Base-by-base conservation (phyloP, 2,329 filamentous ascomycete species). In the Penicillium sp. region DNA sequence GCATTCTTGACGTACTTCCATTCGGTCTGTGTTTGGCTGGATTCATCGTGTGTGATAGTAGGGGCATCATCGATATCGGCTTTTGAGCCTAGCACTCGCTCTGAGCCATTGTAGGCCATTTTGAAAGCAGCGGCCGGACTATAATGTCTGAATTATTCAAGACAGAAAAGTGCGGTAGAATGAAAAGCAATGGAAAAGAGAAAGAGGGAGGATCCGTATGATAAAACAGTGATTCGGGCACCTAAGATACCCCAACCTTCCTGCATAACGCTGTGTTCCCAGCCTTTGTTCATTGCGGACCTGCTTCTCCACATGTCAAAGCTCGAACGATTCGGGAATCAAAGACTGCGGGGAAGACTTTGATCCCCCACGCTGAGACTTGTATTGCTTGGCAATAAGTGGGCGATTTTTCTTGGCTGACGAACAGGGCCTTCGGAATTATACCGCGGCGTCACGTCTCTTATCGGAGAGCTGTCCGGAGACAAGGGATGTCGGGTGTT, bases 1-100 rank as follows among this genome's bases (percentile, higher is more conserved):
- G 54, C 56, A 3, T 58, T 49, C 34, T 64, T 60, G 23, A 57
- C 54, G 6, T 58, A 47, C 22, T 63, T 64, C 57, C 60, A 67
- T 53, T 57, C 59, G n/a, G 51, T 47, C 6, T 50, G 46, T 10
- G 45, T 40, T 34, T 56, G 41, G n/a, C 34, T 50, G n/a, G 50
- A 59, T 44, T 68, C 67, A 1, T 57, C 48, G 26, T 69, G 65
- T 3, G 46, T 45, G 6, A 61, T 46, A 2, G 60, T 57, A 5
- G 63, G 57, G 8, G 53, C 52, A 22, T 63, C 54, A 9, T 40
- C 46, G 6, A 58, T 38, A 13, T 59, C 56, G 11, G 51, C 44
- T 46, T 63, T 62, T 8, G 55, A 52, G 50, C 42, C 54, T n/a
- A 32, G 10, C 3, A 32, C 11, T 39, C 49, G 44, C 34, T 46